Evolutionary conservation across 2,329 filamentous ascomycete species (phyloP).

Genomic region (Mariannaea sp.): DNA sequence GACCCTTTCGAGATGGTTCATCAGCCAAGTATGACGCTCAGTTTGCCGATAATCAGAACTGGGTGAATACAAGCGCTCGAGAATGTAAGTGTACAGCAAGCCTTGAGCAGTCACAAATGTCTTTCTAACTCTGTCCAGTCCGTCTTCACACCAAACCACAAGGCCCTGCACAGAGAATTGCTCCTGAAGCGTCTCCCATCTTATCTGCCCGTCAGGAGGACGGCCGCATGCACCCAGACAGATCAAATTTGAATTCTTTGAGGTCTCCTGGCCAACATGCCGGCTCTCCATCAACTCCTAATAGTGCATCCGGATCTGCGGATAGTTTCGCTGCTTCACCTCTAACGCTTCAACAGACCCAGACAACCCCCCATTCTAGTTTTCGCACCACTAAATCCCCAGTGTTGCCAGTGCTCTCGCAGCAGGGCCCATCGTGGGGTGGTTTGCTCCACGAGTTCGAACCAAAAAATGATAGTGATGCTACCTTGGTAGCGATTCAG

Average conservation of each 20-base stretch:
- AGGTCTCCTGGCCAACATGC: background rate
- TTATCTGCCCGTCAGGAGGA: background rate
- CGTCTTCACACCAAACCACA: conserved; percentile 27
- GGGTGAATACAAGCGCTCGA: conserved; percentile 30
- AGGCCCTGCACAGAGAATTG: conserved; percentile 10
- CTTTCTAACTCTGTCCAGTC: background rate
- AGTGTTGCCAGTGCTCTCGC: background rate
- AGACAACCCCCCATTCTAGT: background rate
- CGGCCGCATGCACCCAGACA: background rate
- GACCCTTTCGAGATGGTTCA: conserved; percentile 26
- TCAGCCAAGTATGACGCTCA: conserved; percentile 34
- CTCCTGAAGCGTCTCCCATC: background rate
- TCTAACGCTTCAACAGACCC: background rate
- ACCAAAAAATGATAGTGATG: background rate
- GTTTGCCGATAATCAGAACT: conserved; percentile 26
- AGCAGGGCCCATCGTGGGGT: conserved; percentile 20
- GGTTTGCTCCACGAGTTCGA: conserved; percentile 8
- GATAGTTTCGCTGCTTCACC: conserved; percentile 5
- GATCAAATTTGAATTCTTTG: background rate
- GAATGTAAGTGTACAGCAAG: conserved; percentile 13
- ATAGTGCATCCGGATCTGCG: background rate
- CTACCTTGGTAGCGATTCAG: conserved; percentile 8
- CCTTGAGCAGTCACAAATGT: rapidly evolving
- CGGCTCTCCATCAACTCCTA: background rate
- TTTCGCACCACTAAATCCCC: background rate